phyloP scores from a whole-genome alignment of 2,329 filamentous ascomycete species.

The Podosphaera xanthii region DNA sequence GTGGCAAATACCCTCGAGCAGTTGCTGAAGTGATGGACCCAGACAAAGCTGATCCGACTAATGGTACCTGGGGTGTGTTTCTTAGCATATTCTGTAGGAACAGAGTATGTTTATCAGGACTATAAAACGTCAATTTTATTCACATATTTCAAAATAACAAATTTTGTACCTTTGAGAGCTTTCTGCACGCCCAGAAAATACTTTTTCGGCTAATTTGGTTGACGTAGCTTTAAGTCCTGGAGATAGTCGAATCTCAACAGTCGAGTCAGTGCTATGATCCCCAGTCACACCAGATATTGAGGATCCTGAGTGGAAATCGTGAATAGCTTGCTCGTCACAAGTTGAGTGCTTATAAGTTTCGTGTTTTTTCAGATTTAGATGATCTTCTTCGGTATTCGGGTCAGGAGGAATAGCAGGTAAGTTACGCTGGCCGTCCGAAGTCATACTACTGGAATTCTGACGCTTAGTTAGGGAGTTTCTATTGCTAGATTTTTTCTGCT shows the following conservation, averaged over 20 bases:
- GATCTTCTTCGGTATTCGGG: background rate
- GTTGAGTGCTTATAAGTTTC: constrained; percentile 7
- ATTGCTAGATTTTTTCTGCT: background rate
- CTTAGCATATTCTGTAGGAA: constrained; percentile 16
- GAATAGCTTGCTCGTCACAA: background rate
- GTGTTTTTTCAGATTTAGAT: constrained; percentile 5
- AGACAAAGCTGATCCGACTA: constrained; percentile 12
- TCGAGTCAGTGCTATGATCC: constrained; percentile 5
- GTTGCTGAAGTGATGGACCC: constrained; percentile 14
- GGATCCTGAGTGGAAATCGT: background rate
- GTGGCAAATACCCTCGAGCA: constrained; percentile 16
- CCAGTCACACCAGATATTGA: constrained; percentile 1
- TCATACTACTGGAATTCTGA: background rate
- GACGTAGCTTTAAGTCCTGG: constrained; percentile 5
- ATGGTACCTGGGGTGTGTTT: constrained; percentile 7
- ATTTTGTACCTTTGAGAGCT: constrained; percentile 10
- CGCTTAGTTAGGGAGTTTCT: background rate
- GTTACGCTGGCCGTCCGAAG: background rate
- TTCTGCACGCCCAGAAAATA: constrained; percentile 10
- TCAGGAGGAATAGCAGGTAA: constrained; percentile 4
- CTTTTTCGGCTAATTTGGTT: constrained; percentile 5
- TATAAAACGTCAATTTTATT: constrained; percentile 1
- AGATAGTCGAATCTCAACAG: constrained; percentile 7
- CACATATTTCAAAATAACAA: background rate
- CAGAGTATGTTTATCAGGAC: constrained; percentile 11